These are phyloP conservation scores for Eucalyptus sp. DNA, from an alignment of 345 rosid species.

Conservation along the genomic window DNA sequence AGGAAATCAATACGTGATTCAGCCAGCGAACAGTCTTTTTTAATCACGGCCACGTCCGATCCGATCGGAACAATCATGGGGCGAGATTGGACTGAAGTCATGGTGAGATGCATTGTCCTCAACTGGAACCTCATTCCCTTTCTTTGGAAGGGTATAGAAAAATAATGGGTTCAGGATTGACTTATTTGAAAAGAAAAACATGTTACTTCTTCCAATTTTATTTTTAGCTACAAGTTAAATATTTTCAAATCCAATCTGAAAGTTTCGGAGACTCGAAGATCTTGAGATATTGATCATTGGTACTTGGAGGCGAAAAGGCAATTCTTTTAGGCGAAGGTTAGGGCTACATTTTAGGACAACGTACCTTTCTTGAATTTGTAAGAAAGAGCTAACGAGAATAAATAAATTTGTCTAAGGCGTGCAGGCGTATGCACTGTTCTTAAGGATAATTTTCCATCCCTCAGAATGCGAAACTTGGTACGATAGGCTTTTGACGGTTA, in stretches of 20 bases:
- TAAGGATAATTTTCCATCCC: no score
- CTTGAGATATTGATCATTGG: background rate
- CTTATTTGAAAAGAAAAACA: background rate
- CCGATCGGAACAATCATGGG: background rate
- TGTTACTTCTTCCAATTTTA: background rate
- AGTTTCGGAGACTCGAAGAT: background rate
- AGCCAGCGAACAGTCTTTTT: background rate
- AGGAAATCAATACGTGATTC: background rate
- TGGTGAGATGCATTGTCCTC: background rate
- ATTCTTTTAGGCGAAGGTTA: no score
- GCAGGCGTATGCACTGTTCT: no score
- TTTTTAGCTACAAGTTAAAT: background rate
- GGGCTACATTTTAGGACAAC: background rate
- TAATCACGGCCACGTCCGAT: background rate
- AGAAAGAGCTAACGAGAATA: no score
- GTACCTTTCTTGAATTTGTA: background rate
- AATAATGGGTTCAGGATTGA: background rate
- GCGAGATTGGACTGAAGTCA: background rate
- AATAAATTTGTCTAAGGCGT: no score
- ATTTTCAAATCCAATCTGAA: background rate
- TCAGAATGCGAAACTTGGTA: no score
- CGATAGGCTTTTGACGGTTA: no score
- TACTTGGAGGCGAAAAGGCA: no score
- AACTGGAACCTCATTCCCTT: rapidly evolving
- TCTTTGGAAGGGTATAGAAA: background rate